phyloP scores from a whole-genome alignment of 2,329 filamentous ascomycete genomes.

The Dothideomycetidae sp. region DNA sequence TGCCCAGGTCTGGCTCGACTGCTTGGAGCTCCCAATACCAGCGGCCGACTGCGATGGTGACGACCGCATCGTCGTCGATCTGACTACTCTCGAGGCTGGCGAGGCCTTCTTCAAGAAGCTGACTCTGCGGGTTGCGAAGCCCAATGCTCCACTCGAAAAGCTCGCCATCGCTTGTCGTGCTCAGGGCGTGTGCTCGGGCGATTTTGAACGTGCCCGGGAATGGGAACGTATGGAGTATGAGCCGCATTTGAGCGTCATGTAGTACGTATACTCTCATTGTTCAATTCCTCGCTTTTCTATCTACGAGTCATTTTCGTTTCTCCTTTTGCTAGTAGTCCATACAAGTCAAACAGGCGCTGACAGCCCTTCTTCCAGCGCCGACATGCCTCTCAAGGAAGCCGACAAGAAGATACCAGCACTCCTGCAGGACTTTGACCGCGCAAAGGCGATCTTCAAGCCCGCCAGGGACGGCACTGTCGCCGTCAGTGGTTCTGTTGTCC shows the following conservation, averaged over 20 bases:
- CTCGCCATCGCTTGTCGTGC: conserved; percentile 20
- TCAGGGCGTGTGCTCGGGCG: conserved; percentile 17
- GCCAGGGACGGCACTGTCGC: conserved; percentile 13
- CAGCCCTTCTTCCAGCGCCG: conserved; percentile 11
- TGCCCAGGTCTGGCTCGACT: conserved; percentile 26
- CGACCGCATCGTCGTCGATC: conserved; percentile 15
- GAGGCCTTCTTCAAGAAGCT: conserved; percentile 27
- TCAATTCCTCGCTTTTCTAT: too few relatives aligned
- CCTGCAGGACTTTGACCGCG: conserved; percentile 13
- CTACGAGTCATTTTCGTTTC: background rate
- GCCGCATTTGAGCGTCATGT: conserved; percentile 29
- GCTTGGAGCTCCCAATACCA: conserved; percentile 16
- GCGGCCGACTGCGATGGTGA: conserved; percentile 1
- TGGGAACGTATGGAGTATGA: conserved; percentile 24
- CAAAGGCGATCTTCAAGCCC: conserved; percentile 15
- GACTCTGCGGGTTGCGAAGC: conserved; percentile 24
- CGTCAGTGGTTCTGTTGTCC: conserved; percentile 24
- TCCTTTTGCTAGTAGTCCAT: background rate
- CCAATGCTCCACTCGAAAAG: conserved; percentile 14
- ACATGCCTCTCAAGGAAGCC: conserved; percentile 10
- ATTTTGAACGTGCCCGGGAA: conserved; percentile 15
- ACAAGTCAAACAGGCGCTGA: background rate
- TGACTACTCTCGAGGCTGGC: conserved; percentile 22
- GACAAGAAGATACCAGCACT: conserved; percentile 16
- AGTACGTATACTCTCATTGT: conserved; percentile 24